phyloP scores from a whole-genome alignment of 306 rosid species.

The Prunus armeniaca region DNA sequence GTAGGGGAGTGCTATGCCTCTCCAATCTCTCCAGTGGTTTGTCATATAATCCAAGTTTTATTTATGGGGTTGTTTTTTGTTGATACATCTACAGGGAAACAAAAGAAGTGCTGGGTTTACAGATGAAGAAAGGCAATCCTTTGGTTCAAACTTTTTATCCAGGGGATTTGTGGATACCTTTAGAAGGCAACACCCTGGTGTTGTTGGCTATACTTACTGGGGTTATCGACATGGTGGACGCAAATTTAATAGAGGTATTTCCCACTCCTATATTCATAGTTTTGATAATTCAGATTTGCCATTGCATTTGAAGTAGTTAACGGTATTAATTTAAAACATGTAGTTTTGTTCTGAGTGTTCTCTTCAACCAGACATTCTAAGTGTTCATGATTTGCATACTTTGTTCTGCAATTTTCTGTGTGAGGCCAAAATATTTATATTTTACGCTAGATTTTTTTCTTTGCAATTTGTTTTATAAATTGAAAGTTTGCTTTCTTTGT shows the following conservation, averaged over 20 bases:
- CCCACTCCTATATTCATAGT: not conserved
- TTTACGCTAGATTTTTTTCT: not conserved
- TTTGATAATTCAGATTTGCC: slow-evolving; percentile 1
- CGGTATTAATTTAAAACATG: too few relatives aligned
- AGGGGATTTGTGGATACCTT: slow-evolving; percentile 87
- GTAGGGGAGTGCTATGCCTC: not conserved
- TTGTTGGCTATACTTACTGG: slow-evolving; percentile 93
- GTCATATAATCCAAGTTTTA: not conserved
- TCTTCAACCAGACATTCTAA: not conserved
- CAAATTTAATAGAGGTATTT: slow-evolving; percentile 72
- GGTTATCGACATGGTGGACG: slow-evolving; percentile 87
- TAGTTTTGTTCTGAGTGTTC: not conserved
- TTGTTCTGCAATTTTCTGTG: not conserved
- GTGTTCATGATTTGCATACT: not conserved
- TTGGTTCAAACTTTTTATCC: slow-evolving; percentile 65
- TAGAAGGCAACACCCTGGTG: slow-evolving; percentile 81
- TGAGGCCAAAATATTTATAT: not conserved
- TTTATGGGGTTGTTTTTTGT: not conserved
- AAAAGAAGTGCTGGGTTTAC: slow-evolving; percentile 94
- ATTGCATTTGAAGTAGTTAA: not conserved
- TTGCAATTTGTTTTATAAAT: not conserved
- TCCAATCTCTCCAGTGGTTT: not conserved
- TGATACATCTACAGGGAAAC: slow-evolving; percentile 58
- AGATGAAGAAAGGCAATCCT: slow-evolving; percentile 86
- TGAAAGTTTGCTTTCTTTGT: not conserved